Conservation (phyloP, 371 early-diverging fungal species). For the Rhizopus sp. region DNA sequence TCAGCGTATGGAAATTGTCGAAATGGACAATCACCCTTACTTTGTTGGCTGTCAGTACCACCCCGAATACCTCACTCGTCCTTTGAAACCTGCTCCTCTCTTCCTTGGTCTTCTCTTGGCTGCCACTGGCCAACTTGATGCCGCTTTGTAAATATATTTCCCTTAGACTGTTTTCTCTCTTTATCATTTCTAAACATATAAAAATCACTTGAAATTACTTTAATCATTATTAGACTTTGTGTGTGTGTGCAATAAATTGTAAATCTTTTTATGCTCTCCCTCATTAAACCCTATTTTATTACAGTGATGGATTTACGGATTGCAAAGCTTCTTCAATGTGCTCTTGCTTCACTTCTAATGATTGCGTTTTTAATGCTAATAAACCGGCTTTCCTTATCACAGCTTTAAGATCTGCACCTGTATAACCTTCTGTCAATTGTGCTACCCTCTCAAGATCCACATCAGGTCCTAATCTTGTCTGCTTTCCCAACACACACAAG, state of each 20-base stretch:
- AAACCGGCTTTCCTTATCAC: conserved; percentile 79
- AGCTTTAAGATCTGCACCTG: conserved; percentile 86
- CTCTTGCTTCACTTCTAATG: conserved; percentile 8
- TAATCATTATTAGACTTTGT: background rate
- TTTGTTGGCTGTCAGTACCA: conserved; percentile 99
- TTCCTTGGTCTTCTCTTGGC: conserved; percentile 95
- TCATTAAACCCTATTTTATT: background rate
- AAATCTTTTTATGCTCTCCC: conserved; percentile 2
- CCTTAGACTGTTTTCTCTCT: conserved; percentile 9
- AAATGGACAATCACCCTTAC: conserved; percentile 92
- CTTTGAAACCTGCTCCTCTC: conserved; percentile 89
- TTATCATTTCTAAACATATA: background rate
- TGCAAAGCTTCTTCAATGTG: conserved; percentile 14
- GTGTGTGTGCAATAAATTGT: conserved; percentile 3
- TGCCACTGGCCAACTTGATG: conserved; percentile 57
- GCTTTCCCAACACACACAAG: conserved; percentile 60
- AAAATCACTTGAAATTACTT: background rate
- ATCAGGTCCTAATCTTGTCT: conserved; percentile 47
- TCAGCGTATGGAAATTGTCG: conserved; percentile 97
- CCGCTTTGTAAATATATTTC: conserved; percentile 22
- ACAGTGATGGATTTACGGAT: conserved; percentile 15
- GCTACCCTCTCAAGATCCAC: conserved; percentile 61
- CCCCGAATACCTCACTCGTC: conserved; percentile 98
- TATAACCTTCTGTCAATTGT: conserved; percentile 55
- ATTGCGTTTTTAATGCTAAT: conserved; percentile 45